Percentiles rank a stretch among this genome's conserved stretches.
Evolutionary conservation across 371 early-diverging fungal genomes (phyloP).

Genomic region (Mortierella sp.): DNA sequence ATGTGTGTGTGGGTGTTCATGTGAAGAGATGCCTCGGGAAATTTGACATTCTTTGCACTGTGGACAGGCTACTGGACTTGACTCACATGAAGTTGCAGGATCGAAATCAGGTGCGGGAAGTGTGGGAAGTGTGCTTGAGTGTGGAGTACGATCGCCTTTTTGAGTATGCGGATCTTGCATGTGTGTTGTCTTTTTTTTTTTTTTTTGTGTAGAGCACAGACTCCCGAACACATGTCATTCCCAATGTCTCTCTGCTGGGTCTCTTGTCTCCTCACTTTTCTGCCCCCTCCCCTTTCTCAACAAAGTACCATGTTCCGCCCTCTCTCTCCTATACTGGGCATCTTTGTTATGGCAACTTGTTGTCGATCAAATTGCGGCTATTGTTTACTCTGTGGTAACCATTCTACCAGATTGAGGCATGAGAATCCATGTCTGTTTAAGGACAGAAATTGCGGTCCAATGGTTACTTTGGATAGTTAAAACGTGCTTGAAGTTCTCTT

Average conservation of each 20-base stretch:
- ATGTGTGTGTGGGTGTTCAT: not conserved
- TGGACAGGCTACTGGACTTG: not conserved
- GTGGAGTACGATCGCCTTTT: constrained; percentile 5
- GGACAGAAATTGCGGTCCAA: constrained; percentile 2
- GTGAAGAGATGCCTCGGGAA: not conserved
- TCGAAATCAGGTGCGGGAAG: not conserved
- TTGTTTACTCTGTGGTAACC: not conserved
- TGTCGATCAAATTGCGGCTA: not conserved
- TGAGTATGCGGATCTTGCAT: not conserved
- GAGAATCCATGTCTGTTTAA: not conserved
- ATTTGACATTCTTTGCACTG: not conserved
- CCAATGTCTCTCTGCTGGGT: not conserved
- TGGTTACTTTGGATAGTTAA: not conserved
- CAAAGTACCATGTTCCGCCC: not conserved
- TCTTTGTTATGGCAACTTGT: not conserved
- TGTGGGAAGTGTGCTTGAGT: not conserved
- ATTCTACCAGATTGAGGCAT: not conserved
- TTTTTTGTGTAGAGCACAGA: constrained; percentile 24
- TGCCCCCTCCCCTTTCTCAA: constrained; percentile 2
- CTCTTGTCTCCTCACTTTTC: not conserved
- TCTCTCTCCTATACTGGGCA: not conserved
- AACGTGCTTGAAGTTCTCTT: not conserved
- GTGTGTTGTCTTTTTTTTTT: not conserved
- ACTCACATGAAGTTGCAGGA: constrained; percentile 6
- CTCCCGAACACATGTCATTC: constrained; percentile 39